A percentile compares a stretch with the other conserved stretches of the same genome.
Evolutionary conservation across 75 land plant species (phyloP).

Genomic region (Gnetum montanum): DNA sequence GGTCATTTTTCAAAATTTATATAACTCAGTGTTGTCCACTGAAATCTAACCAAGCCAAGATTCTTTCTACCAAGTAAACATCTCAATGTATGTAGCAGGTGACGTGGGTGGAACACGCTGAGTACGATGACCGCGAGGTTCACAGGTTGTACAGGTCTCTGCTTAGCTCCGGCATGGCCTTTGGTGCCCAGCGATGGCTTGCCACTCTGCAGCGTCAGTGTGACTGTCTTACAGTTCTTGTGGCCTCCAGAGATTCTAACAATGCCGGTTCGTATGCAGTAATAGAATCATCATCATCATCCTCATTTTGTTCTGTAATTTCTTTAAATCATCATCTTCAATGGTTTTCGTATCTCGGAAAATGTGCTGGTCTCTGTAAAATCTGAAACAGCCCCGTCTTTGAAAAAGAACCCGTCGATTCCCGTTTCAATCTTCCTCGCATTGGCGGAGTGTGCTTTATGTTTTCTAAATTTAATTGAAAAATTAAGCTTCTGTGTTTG

Average conservation of each 20-base stretch:
- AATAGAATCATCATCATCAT: not conserved
- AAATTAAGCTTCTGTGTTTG: not conserved
- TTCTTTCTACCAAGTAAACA: not conserved
- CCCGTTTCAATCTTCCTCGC: too few species aligned
- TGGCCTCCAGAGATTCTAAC: slow-evolving; percentile 37
- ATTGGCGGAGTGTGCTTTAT: not conserved
- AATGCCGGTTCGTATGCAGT: slow-evolving; percentile 26
- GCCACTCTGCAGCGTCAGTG: slow-evolving; percentile 77
- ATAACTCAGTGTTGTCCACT: not conserved
- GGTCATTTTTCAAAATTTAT: too few species aligned
- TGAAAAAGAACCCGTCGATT: too few species aligned
- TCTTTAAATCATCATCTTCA: not conserved
- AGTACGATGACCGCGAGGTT: slow-evolving; percentile 57
- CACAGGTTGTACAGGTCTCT: slow-evolving; percentile 54
- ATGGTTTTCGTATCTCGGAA: not conserved
- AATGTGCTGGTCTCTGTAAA: not conserved
- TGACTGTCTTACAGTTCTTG: slow-evolving; percentile 65
- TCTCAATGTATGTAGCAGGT: slow-evolving; percentile 26
- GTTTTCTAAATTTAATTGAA: not conserved
- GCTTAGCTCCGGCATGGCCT: slow-evolving; percentile 52
- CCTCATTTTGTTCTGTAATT: not conserved
- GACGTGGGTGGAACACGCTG: slow-evolving; percentile 77
- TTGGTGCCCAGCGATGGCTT: slow-evolving; percentile 83
- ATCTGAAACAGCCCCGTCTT: not conserved
- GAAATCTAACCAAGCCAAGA: not conserved